Evolutionary conservation across 2,329 filamentous ascomycete species (phyloP), one percentile per base, ranked within the genome.

Genomic region (Drechslerella stenobrocha): DNA sequence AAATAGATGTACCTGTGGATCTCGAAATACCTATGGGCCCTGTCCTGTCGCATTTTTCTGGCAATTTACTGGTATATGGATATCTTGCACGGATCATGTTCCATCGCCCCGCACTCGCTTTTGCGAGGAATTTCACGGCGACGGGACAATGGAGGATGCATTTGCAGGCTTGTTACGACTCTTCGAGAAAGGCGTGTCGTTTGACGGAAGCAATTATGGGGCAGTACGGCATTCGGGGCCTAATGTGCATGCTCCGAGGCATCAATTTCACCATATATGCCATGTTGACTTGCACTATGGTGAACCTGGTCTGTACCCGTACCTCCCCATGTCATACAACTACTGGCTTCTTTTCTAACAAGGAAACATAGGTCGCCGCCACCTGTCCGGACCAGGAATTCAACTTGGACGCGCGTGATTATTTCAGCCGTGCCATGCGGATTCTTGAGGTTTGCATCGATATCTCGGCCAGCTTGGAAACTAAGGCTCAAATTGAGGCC

Each of bases 231-330:
- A 79, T 96, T 66, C 83, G 83, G 13, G 92, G 91, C 0, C 80
- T 97, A 13, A 81, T 93, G 72, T 95, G 87, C 77, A 96, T 96
- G 92, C 87, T 92, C 74, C 83, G 92, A 71, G 92, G 92, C 35
- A 90, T 95, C 75, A 96, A 91, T 76, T 97, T 96, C 74, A 90
- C 89, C 3, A 90, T 97, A n/a, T 97, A 97, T 74, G 85, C 87
- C 58, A 85, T 96, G 23, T 79, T 97, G 45, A 93, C 90, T 0
- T 96, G 91, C 78, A 91, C 92, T 22, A 91, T 96, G 77, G 82
- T 97, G 56, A 91, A 97, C 76, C 77, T 97, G 77, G 92, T 96
- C 81, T 77, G 89, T 82, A 48, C n/a, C 63, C 37, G 44, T 15
- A 30, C 3, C 50, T 34, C 28, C 11, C 28, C 11, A 30, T n/a